These are phyloP conservation scores for Heterobasidion parviporum DNA, from an alignment of 1,284 basidiomycete genomes.

Conservation along the genomic window DNA sequence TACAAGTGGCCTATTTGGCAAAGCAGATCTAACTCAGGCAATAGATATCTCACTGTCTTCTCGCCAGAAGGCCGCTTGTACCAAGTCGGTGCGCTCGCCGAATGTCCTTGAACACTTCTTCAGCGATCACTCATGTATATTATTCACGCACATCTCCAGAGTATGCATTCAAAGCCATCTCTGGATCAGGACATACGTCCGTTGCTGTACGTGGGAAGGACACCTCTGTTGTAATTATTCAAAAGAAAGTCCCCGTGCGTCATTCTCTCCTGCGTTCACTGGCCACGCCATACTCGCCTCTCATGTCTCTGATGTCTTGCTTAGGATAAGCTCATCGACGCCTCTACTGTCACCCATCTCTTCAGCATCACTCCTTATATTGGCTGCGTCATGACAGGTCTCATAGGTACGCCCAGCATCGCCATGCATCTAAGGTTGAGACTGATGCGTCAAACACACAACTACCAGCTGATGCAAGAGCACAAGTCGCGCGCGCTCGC, in stretches of 20 bases:
- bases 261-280: neutral
- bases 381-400: conserved; percentile 96
- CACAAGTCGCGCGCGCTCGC: conserved; percentile 86
- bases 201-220: conserved; percentile 92
- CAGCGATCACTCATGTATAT: neutral
- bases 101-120: neutral
- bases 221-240: conserved; percentile 91
- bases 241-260: conserved; percentile 94
- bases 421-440: neutral
- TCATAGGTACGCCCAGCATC: conserved; percentile 61
- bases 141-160: conserved; percentile 38
- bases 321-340: conserved; percentile 96
- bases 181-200: conserved; percentile 91
- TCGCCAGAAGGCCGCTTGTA: conserved; percentile 92
- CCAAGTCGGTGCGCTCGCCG: conserved; percentile 80
- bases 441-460: neutral
- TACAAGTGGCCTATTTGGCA: neutral
- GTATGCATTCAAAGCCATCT: conserved; percentile 99
- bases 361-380: conserved; percentile 96
- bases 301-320: neutral
- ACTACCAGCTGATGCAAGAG: conserved; percentile 78
- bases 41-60: conserved; percentile 86
- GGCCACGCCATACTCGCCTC: neutral
- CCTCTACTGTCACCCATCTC: conserved; percentile 90
- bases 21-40: neutral